Conservation (phyloP, 257 asterid species). For the Anisodus acutangulus region DNA sequence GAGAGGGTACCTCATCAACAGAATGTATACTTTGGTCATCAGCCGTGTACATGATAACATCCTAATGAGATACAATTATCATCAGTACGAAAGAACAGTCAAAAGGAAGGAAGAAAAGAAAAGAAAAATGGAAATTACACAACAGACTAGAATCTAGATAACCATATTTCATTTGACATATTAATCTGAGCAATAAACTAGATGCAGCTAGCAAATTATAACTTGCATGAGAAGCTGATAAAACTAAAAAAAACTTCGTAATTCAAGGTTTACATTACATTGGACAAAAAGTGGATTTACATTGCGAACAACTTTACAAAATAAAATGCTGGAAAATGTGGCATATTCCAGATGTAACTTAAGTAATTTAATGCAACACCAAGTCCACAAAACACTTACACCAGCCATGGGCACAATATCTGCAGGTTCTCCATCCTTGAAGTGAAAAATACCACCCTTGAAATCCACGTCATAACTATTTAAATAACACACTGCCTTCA, state of each 20-base stretch:
- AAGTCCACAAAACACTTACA: slow-evolving; percentile 49
- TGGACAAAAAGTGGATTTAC: background rate
- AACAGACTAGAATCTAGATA: background rate
- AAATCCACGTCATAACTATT: slow-evolving; percentile 67
- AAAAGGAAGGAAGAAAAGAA: too few species aligned
- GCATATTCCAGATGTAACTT: background rate
- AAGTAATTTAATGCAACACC: background rate
- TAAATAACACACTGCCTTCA: slow-evolving; percentile 89
- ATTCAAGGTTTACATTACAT: background rate
- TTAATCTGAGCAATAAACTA: background rate
- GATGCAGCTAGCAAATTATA: background rate
- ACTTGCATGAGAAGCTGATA: background rate
- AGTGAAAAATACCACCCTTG: slow-evolving; percentile 85
- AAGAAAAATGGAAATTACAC: background rate
- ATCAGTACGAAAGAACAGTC: slow-evolving; percentile 33
- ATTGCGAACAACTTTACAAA: background rate
- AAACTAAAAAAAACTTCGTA: background rate
- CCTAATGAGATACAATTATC: slow-evolving; percentile 51
- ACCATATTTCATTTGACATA: background rate
- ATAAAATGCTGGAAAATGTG: background rate
- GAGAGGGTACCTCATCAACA: slow-evolving; percentile 72
- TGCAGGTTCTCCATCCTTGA: slow-evolving; percentile 87
- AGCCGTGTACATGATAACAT: slow-evolving; percentile 84
- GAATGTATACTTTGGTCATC: slow-evolving; percentile 73
- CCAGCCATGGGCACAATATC: slow-evolving; percentile 77